Evolutionary conservation across 2,329 filamentous ascomycete genomes (phyloP), one percentile per base, ranked within the genome.

Genomic region (Pseudogymnoascus sp.): DNA sequence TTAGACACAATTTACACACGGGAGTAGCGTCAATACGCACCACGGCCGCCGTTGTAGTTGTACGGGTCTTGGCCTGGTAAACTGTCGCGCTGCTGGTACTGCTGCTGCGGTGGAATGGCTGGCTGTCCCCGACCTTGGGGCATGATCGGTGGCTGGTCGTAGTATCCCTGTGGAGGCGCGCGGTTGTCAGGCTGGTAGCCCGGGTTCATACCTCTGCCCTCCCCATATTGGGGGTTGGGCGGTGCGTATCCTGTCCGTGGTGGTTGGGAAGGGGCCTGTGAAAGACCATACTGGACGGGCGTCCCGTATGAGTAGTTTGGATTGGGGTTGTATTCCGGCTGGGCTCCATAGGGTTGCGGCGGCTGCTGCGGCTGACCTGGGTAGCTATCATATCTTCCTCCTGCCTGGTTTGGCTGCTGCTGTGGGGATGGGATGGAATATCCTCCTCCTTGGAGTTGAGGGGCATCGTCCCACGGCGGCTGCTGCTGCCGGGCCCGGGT

Each of bases 401-500:
- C 44, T 15, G 44, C 44, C 44, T 50, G 44, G 44, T 50, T 50
- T 26, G 64, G 64, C 66, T 70, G 69, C 64, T 62, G 62, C 31
- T 59, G 67, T 62, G 67, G 26, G 21, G 65, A 56, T 60, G 67
- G 59, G 59, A 64, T 42, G 38, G 66, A 44, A 65, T 71, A 71
- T 66, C 67, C 66, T 17, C 42, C 23, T 15, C 42, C 26, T n/a
- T 60, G 35, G 19, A 63, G 65, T 56, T 59, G 50, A 44, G 65
- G 63, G 61, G 63, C 38, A 61, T 64, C 62, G 60, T 71, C 70
- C 40, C 71, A 70, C 38, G 72, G 72, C 53, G 72, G 72, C 68
- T 72, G 73, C 59, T 73, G 70, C 62, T 75, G 72, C 59, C 73
- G 69, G 40, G 71, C 71, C 65, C 73, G 72, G 21, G 71, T 73